phyloP scores from a whole-genome alignment of 1,284 basidiomycete species.

The Cystobasidiaceae sp. region DNA sequence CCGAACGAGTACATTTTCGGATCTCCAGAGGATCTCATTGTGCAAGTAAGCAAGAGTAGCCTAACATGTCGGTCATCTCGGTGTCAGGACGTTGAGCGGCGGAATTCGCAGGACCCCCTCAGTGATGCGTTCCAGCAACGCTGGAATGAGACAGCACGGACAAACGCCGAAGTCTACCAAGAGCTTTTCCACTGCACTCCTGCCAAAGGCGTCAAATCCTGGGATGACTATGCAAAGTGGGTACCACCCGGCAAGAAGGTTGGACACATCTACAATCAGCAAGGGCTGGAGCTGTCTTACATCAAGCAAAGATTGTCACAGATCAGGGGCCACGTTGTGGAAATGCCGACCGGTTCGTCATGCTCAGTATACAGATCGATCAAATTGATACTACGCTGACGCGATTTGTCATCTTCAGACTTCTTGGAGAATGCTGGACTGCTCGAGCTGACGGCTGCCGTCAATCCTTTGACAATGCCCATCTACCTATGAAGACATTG shows the following conservation, averaged over 20 bases:
- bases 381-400: too few relatives aligned
- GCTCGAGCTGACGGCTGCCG: constrained; percentile 4
- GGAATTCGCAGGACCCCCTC: constrained; percentile 58
- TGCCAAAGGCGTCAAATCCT: constrained; percentile 62
- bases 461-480: constrained; percentile 29
- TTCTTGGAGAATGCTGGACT: constrained; percentile 28
- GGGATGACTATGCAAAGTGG: constrained; percentile 56
- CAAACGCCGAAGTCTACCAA: constrained; percentile 72
- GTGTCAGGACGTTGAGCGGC: not conserved
- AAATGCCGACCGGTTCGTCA: constrained; percentile 49
- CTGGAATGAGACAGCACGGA: constrained; percentile 67
- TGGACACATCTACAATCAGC: constrained; percentile 43
- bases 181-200: constrained; percentile 79
- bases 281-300: constrained; percentile 58
- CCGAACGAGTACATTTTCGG: constrained; percentile 63
- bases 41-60: constrained; percentile 53
- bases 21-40: constrained; percentile 58
- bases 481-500: constrained; percentile 4
- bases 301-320: constrained; percentile 67
- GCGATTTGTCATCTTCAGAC: not conserved
- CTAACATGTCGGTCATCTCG: not conserved
- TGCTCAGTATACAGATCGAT: too few relatives aligned
- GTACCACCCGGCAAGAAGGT: constrained; percentile 35
- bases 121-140: constrained; percentile 58
- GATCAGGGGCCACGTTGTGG: constrained; percentile 54